Base-by-base conservation (phyloP, 192 early-diverging fungal genomes). In the Chytriomyces sp. region DNA sequence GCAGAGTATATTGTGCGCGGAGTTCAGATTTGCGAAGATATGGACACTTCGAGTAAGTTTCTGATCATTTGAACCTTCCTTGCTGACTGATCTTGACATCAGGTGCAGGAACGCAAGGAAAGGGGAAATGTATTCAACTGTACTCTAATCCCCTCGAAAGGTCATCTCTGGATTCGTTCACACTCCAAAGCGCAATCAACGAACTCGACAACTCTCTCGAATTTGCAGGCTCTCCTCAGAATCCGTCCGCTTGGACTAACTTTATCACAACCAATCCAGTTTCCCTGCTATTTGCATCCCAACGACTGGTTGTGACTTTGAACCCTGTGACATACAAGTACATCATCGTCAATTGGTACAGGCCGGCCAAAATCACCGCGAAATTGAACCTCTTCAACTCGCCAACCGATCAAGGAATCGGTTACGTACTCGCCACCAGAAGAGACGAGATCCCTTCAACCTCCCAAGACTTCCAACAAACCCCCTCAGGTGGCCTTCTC, bases 1-100 rank as follows among this genome's bases (percentile, higher is more conserved):
- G 32, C 38, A 0, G 38, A 61, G 59, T 61, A 61, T 61, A 36
- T 61, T 25, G 59, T 61, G 5, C 28, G 34, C n/a, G 17, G 26
- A 17, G 34, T 61, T 37, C 22, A 61, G 34, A 22, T 61, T 33
- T 61, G 59, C 34, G 59, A 61, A 17, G 7, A 22, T 34, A 25
- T 61, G 7, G 25, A 61, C 34, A 36, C 59, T 34, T 61, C 59
- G 12, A 61, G 59, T 61, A 36, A 61, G 59, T 61, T 28, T 3
- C 38, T 61, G 33, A 36, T 61, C 2, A 49, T 56, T 0, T 0
- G 22, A 37, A 8, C 38, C 59, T 37, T 61, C 33, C 30, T 37
- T 8, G 25, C 33, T 36, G 38, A 37, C 3, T 37, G 26, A 1
- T 5, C 19, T 58, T 31, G 30, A 25, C 56, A 14, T 58, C 59